A percentile compares a stretch with the other conserved stretches of the same genome.
Evolutionary conservation across 352 stramenopile genomes (phyloP).

Genomic region (Pythium utonaiense): DNA sequence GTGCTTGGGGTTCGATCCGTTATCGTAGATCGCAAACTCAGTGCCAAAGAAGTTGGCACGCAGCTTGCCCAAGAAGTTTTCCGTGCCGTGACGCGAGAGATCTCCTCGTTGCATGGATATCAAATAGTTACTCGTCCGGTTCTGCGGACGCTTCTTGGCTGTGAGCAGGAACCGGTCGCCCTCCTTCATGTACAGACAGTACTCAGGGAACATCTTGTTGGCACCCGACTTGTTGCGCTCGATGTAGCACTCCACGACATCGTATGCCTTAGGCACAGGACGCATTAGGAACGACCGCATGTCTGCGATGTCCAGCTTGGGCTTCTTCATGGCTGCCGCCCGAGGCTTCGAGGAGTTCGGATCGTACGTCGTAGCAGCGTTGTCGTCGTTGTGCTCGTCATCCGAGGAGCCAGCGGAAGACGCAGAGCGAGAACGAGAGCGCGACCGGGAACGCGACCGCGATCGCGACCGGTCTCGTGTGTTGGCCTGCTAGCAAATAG

Average conservation of each 20-base stretch:
- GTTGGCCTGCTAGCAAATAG: constrained; percentile 17
- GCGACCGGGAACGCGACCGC: constrained; percentile 46
- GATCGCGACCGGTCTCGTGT: constrained; percentile 45
- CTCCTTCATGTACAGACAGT: constrained; percentile 91
- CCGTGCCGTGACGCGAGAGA: constrained; percentile 82
- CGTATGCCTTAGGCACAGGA: constrained; percentile 83
- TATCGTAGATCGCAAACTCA: constrained; percentile 96
- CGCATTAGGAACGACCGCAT: constrained; percentile 77
- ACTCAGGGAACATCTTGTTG: constrained; percentile 93
- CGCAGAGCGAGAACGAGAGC: constrained; percentile 44
- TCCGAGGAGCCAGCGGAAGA: constrained; percentile 64
- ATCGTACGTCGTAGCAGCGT: constrained; percentile 60
- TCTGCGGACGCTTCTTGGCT: constrained; percentile 95
- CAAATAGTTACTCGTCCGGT: constrained; percentile 97
- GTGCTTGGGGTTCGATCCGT: constrained; percentile 90
- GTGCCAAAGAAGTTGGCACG: constrained; percentile 97
- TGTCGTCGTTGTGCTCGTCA: constrained; percentile 56
- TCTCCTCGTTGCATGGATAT: constrained; percentile 93
- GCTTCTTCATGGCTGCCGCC: constrained; percentile 45
- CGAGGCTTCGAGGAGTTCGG: constrained; percentile 34
- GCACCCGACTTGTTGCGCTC: constrained; percentile 89
- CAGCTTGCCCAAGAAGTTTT: constrained; percentile 95
- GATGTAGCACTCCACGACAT: constrained; percentile 94
- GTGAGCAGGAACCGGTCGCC: constrained; percentile 95
- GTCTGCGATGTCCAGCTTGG: constrained; percentile 79